A percentile compares a stretch with the other conserved stretches of the same genome.
Evolutionary conservation across 257 asterid genomes (phyloP).

Genomic region (Sherardia arvensis): DNA sequence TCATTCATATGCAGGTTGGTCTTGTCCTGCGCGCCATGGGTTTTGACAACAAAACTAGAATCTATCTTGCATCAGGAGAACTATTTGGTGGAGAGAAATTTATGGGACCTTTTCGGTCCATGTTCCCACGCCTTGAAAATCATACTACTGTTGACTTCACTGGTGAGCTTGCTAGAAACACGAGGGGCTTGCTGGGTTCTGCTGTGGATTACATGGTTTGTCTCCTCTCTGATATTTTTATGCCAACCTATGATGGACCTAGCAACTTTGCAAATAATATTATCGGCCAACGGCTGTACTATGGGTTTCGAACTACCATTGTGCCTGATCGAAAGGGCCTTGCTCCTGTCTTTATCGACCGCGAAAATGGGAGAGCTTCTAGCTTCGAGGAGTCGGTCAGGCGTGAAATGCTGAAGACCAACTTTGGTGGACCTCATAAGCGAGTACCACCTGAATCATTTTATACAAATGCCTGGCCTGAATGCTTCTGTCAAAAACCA

Average conservation of each 20-base stretch:
- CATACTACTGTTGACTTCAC: slow-evolving; percentile 57
- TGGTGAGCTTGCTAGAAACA: slow-evolving; percentile 36
- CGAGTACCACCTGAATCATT: slow-evolving; percentile 82
- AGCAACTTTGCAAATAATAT: slow-evolving; percentile 96
- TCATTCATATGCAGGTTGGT: slow-evolving; percentile 59
- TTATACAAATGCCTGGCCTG: slow-evolving; percentile 94
- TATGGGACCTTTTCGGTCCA: slow-evolving; percentile 71
- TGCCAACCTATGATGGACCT: slow-evolving; percentile 98
- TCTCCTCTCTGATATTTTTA: slow-evolving; percentile 83
- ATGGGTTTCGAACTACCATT: slow-evolving; percentile 85
- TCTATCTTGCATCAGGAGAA: slow-evolving; percentile 95
- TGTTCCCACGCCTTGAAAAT: slow-evolving; percentile 85
- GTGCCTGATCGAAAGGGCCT: slow-evolving; percentile 82
- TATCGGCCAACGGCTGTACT: slow-evolving; percentile 95
- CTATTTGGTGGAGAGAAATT: slow-evolving; percentile 90
- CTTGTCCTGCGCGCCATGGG: slow-evolving; percentile 76
- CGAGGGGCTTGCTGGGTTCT: slow-evolving; percentile 69
- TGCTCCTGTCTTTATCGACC: slow-evolving; percentile 66
- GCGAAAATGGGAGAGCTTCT: slow-evolving; percentile 61
- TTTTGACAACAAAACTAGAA: slow-evolving; percentile 75
- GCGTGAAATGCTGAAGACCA: slow-evolving; percentile 63
- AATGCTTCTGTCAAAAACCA: slow-evolving; percentile 78
- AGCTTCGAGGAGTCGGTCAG: slow-evolving; percentile 70
- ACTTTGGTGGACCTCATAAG: slow-evolving; percentile 86
- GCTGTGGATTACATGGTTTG: slow-evolving; percentile 99